Percentiles rank a stretch among this genome's conserved stretches.
Conservation (phyloP, 2,329 filamentous ascomycete genomes). For the Aspergillus pseudoglaucus region DNA sequence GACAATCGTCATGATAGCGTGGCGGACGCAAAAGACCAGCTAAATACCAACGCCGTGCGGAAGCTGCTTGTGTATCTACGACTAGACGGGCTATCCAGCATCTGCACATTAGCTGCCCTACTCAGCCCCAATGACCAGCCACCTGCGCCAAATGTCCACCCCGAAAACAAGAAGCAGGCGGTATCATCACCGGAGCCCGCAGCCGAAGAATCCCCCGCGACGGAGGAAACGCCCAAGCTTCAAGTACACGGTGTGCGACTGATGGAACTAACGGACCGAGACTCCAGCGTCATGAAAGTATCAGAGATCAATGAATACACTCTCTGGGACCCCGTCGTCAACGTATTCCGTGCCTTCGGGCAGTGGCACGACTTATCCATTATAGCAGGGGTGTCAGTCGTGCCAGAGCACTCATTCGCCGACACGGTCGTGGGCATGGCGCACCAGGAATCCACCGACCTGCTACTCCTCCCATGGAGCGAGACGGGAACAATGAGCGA, state of each 20-base stretch:
- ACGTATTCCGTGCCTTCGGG: slow-evolving; percentile 83
- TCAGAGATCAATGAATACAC: slow-evolving; percentile 71
- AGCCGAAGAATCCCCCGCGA: slow-evolving; percentile 16
- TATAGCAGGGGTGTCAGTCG: slow-evolving; percentile 72
- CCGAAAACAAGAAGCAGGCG: slow-evolving; percentile 21
- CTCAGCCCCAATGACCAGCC: slow-evolving; percentile 44
- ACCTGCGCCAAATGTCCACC: slow-evolving; percentile 29
- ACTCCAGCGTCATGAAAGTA: slow-evolving; percentile 91
- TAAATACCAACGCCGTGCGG: slow-evolving; percentile 48
- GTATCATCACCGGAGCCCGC: slow-evolving; percentile 12
- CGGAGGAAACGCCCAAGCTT: slow-evolving; percentile 40
- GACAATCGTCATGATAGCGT: slow-evolving; percentile 40
- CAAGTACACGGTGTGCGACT: slow-evolving; percentile 80
- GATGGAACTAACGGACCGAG: slow-evolving; percentile 81
- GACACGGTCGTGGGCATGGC: slow-evolving; percentile 68
- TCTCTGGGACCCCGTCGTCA: slow-evolving; percentile 74
- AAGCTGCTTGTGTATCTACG: slow-evolving; percentile 74
- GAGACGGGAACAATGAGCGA: slow-evolving; percentile 72
- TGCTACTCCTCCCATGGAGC: slow-evolving; percentile 84
- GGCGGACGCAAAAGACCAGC: slow-evolving; percentile 42
- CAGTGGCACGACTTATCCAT: slow-evolving; percentile 77
- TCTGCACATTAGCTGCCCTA: slow-evolving; percentile 76
- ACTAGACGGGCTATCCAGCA: slow-evolving; percentile 72
- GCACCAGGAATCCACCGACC: slow-evolving; percentile 62
- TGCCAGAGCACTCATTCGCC: slow-evolving; percentile 70